A percentile compares a stretch with the other conserved stretches of the same genome.
These are phyloP conservation scores for Escovopsis weberi DNA, from an alignment of 2,329 filamentous ascomycete genomes.

Conservation along the genomic window DNA sequence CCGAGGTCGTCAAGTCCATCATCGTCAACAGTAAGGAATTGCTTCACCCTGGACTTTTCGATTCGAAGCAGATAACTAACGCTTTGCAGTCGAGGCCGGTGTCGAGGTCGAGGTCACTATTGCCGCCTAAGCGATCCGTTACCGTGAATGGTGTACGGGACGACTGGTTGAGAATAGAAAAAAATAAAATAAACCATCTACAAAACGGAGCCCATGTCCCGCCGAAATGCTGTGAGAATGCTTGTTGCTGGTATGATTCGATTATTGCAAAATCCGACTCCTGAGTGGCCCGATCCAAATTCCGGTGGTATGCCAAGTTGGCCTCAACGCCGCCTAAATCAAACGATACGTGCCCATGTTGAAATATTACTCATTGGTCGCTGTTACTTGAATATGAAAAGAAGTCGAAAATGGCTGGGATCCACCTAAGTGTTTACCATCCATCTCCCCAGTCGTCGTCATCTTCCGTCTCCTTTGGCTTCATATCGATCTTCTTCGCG, in stretches of 20 bases:
- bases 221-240: not conserved
- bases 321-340: slow-evolving; percentile 3
- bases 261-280: not conserved
- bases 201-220: not conserved
- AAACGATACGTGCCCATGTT: not conserved
- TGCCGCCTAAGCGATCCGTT: slow-evolving; percentile 47
- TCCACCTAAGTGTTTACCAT: slow-evolving; percentile 28
- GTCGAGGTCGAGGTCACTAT: slow-evolving; percentile 91
- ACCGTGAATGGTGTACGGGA: not conserved
- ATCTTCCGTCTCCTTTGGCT: slow-evolving; percentile 44
- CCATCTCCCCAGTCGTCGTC: slow-evolving; percentile 54
- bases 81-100: slow-evolving; percentile 54
- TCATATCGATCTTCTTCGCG: slow-evolving; percentile 55
- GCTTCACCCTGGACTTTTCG: not conserved
- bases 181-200: not conserved
- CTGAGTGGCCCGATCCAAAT: not conserved
- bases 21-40: slow-evolving; percentile 59
- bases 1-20: slow-evolving; percentile 94
- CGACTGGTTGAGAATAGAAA: not conserved
- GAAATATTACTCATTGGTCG: not conserved
- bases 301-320: not conserved
- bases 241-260: not conserved
- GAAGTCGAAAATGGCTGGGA: not conserved
- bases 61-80: not conserved
- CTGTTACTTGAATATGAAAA: not conserved